Evolutionary conservation across 176 grass and related monocot genomes (phyloP), one percentile per base, ranked within the genome.

Genomic region (Carex pumila): DNA sequence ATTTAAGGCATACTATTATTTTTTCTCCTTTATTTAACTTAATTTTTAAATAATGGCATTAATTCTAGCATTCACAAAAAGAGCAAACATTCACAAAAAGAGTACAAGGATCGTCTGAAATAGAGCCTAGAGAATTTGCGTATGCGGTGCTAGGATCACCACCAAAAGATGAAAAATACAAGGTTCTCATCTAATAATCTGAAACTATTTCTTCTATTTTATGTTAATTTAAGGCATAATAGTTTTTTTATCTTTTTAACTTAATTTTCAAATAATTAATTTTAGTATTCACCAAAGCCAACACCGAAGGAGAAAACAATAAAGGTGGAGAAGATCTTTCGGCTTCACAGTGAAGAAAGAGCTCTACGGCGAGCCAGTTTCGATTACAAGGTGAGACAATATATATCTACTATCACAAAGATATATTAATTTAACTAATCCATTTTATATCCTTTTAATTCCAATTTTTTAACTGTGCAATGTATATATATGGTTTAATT

Each of bases 321-420:
- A 9, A 82, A 82, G 37, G 80, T 21, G 29, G 80, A 82, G 60
- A 82, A 82, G 39, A 54, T 25, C 41, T 83, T 82, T 2, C 90
- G 91, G 62, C 95, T 98, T 90, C 92, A 91, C 86, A 94, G 92
- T 0, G 90, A 94, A 79, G 88, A 93, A 80, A 94, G 95, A 87
- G 92, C 95, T 11, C 84, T 89, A 57, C 87, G 79, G 58, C 79
- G 91, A 70, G 92, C 90, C 12, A 93, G 92, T 59, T 98, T 87
- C 49, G 92, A 98, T 66, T 85, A 91, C 83, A 89, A 93, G 90
- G 95, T 94, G 78, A 69, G 25, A 10, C 7, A 7, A 47, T 1
- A 56, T 9, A 62, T 8, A 77, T 34, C 10, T n/a, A 12, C 59
- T 17, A 32, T 66, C 1, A 2, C 9, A 17, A 31, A 1, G 6